Conservation (phyloP, 2,329 filamentous ascomycete species). For the Mollisiaceae sp. region DNA sequence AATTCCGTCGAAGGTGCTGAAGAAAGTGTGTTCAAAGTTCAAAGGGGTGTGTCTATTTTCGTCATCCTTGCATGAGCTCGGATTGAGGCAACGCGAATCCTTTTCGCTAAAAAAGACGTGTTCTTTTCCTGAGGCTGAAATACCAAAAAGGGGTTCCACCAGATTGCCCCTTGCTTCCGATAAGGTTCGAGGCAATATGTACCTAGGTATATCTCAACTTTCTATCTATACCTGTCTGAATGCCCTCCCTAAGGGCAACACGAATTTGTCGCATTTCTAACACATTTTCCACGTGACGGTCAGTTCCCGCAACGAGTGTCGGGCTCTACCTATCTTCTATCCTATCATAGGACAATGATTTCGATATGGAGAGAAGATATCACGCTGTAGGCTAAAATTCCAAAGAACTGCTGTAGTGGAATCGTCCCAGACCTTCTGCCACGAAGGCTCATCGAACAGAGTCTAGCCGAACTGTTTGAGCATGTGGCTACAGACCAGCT, state of each 20-base stretch:
- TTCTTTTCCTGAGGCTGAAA: not conserved
- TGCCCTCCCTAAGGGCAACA: not conserved
- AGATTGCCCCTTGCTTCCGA: not conserved
- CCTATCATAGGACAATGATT: too few relatives aligned
- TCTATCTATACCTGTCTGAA: not conserved
- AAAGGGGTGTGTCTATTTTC: not conserved
- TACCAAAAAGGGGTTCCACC: not conserved
- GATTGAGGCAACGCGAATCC: not conserved
- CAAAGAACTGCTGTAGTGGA: too few relatives aligned
- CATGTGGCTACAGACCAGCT: too few relatives aligned
- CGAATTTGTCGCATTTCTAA: not conserved
- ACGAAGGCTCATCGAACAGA: too few relatives aligned
- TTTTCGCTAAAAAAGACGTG: too few relatives aligned
- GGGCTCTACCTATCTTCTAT: too few relatives aligned
- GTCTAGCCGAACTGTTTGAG: too few relatives aligned
- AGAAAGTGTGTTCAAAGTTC: conserved; percentile 6
- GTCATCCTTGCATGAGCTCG: not conserved
- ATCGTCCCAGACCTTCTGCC: too few relatives aligned
- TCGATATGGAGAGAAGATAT: too few relatives aligned
- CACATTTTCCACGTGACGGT: not conserved
- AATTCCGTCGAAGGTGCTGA: conserved; percentile 17
- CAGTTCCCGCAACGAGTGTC: too few relatives aligned
- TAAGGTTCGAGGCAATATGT: not conserved
- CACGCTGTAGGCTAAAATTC: too few relatives aligned
- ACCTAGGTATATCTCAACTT: too few relatives aligned